phyloP scores from a whole-genome alignment of 164 flowering plant genomes.

The Macadamia tetraphylla region DNA sequence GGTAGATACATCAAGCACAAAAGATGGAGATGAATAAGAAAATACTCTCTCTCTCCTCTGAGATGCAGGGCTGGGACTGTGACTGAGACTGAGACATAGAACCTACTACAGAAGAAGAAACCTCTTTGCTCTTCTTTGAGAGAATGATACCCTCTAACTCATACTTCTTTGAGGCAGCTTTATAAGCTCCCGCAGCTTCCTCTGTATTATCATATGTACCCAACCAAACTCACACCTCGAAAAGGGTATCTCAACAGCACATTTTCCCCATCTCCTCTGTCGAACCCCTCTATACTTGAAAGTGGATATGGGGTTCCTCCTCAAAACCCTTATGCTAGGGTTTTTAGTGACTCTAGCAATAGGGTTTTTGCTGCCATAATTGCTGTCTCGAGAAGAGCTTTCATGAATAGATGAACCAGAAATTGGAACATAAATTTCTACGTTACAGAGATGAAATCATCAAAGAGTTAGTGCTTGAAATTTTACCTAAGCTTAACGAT shows the following conservation, averaged over 20 bases:
- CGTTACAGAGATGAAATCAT: too few relatives aligned
- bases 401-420: constrained; percentile 6
- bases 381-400: constrained; percentile 43
- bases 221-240: constrained; percentile 61
- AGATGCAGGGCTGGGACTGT: too few relatives aligned
- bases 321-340: constrained; percentile 17
- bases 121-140: background rate
- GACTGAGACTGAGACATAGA: constrained; percentile 15
- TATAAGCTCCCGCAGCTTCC: constrained; percentile 69
- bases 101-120: constrained; percentile 19
- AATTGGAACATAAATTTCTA: constrained; percentile 40
- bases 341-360: constrained; percentile 10
- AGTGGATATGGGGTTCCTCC: constrained; percentile 9
- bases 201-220: constrained; percentile 79
- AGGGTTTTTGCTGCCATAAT: constrained; percentile 20
- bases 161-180: background rate
- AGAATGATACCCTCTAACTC: constrained; percentile 26
- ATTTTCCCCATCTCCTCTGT: constrained; percentile 87
- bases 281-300: constrained; percentile 64
- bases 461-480: too few relatives aligned
- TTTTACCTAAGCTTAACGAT: too few relatives aligned
- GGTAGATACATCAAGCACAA: constrained; percentile 32
- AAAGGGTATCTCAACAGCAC: constrained; percentile 95
- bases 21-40: too few relatives aligned
- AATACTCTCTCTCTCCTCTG: too few relatives aligned